Evolutionary conservation across 805 yeast species (phyloP), one percentile per base, ranked within the genome.

Genomic region (Candida insectalens): DNA sequence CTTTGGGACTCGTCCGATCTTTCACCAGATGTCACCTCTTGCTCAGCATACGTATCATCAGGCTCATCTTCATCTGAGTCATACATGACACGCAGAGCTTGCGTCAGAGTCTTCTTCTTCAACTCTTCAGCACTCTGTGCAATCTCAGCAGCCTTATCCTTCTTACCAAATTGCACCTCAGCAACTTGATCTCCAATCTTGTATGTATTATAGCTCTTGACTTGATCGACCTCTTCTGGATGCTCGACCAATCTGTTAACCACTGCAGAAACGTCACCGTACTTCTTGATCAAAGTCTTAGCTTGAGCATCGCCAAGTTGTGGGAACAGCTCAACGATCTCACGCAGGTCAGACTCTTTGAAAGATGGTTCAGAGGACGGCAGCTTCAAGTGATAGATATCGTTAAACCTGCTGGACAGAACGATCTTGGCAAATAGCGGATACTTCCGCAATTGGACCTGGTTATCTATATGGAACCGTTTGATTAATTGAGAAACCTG

Each of bases 61-160:
- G 80, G 76, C 45, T 84, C 95, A 52, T 83, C 94, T 42, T 84
- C 95, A 46, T 83, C 89, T 6, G 74, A 67, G 29, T 79, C 80
- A 43, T 81, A 79, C 40, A 83, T 57, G 40, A 81, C 51, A 28
- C 74, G 59, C 41, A 82, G 54, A 1, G 88, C 87, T 33, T 47
- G 45, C 0, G 67, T 57, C 28, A 81, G 51, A 0, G 83, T 75
- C 42, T 62, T 69, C 46, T 77, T 70, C 45, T 68, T 71, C n/a
- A 72, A 46, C 20, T 69, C 72, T n/a, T 39, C 36, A 4, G 62
- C 69, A n/a, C 41, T 39, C 7, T 42, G 33, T 19, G 19, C 45
- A 2, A 35, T 29, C n/a, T 39, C 31, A 5, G 12, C n/a, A 19
- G 10, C 13, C 14, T 35, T 45, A 16, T 49, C 41, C 26, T 56